Conservation (phyloP, 2,329 filamentous ascomycete genomes). For the Neurospora sp. region DNA sequence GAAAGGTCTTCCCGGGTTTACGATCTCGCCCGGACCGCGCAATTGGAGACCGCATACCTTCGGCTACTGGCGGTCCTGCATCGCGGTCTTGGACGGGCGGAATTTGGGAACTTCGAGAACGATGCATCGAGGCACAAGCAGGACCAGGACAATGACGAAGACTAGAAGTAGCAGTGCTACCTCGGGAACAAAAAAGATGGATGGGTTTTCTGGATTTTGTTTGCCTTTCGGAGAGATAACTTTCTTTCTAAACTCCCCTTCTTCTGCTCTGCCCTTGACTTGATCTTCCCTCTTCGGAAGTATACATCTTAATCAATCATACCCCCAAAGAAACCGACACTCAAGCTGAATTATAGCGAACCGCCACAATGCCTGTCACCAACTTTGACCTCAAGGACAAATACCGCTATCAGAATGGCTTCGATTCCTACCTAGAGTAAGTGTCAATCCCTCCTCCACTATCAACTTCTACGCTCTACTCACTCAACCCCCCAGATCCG, state of each 20-base stretch:
- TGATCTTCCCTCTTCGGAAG: neutral
- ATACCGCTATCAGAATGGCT: conserved; percentile 72
- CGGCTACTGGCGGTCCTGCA: neutral
- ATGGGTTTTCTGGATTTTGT: neutral
- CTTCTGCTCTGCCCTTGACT: neutral
- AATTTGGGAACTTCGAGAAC: neutral
- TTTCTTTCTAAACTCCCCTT: neutral
- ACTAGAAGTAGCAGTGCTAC: neutral
- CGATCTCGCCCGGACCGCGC: neutral
- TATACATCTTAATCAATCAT: neutral
- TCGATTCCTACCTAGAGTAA: conserved; percentile 68
- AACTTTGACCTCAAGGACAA: conserved; percentile 39
- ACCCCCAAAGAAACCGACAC: neutral
- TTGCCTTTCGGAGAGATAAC: neutral
- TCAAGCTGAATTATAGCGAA: neutral
- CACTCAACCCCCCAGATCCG: conserved; percentile 42
- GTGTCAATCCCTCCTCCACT: conserved; percentile 18
- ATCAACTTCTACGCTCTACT: neutral
- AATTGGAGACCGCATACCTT: neutral
- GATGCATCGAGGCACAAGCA: neutral
- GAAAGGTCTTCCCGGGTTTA: neutral
- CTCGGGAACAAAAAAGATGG: neutral
- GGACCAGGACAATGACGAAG: neutral
- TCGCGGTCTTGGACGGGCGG: neutral
- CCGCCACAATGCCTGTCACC: conserved; percentile 37